Evolutionary conservation across 1,139 yeast genomes (phyloP), one percentile per base, ranked within the genome.

Genomic region (Debaryomyces coudertii): DNA sequence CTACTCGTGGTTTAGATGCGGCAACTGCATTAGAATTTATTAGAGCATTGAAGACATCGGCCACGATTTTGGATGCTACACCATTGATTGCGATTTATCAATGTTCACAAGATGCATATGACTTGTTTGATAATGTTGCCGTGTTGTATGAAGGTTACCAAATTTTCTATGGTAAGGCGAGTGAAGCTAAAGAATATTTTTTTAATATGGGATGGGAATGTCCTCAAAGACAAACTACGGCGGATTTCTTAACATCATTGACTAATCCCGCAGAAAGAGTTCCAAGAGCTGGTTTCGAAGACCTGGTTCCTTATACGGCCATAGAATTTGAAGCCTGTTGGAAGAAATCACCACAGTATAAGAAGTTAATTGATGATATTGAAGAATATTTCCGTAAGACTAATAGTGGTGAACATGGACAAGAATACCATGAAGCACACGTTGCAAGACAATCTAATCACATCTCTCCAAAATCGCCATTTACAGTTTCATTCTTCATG

Each of bases 301-400:
- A 69, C 45, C 72, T 66, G 47, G 90, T 84, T 24, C 96, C 96
- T 29, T 69, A 77, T 49, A 82, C 88, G 3, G 79, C 92, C 1
- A 74, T 70, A 40, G 95, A 88, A 57, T 87, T 87, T 57, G 86
- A 82, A 52, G 65, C 65, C 2, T 75, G 75, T 57, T 88, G 95
- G 95, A 68, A 68, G 49, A 65, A 69, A n/a, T 84, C 92, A 2
- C 70, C 73, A 1, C 80, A 82, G 44, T 81, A 73, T 56, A 53
- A 62, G 8, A 60, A 61, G 3, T 60, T 76, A 46, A 44, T 56
- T 7, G 34, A 53, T 6, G 66, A 64, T n/a, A 70, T 73, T 42
- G 78, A 74, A 44, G 53, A 54, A 2, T 63, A 72, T 51, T 53
- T 71, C 28, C 50, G 44, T 3, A 38, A 52, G 18, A 71, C 1